Evolutionary conservation across 225 moss, liverwort and hornwort species (phyloP).

Genomic region (Sphagnum tenellum): DNA sequence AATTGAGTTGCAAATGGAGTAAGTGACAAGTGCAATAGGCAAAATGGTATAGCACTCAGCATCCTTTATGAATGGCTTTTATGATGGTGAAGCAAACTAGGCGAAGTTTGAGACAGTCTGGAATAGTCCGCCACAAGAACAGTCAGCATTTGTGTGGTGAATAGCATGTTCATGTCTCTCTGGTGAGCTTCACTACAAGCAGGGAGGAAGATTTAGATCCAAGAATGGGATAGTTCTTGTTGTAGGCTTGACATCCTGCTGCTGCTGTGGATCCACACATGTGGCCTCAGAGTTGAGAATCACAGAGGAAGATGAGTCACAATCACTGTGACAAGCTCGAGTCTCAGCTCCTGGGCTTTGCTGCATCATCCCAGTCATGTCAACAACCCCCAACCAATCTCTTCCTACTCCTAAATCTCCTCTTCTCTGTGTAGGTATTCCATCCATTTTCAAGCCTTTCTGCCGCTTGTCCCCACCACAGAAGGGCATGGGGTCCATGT

Average conservation of each 20-base stretch:
- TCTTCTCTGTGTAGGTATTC: conserved; percentile 22
- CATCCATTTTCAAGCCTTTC: conserved; percentile 45
- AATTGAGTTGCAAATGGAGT: too few species aligned
- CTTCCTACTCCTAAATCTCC: conserved; percentile 26
- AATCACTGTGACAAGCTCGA: conserved; percentile 75
- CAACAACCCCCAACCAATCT: conserved; percentile 60
- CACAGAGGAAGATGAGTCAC: conserved; percentile 85
- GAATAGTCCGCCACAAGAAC: too few species aligned
- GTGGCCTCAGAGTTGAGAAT: conserved; percentile 80
- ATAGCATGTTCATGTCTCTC: conserved; percentile 34
- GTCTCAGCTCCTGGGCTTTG: conserved; percentile 25
- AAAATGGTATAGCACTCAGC: too few species aligned
- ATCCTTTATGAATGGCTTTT: too few species aligned
- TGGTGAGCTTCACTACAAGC: conserved; percentile 24
- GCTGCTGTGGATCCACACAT: conserved; percentile 19
- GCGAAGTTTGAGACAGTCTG: too few species aligned
- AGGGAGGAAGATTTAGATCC: conserved; percentile 74
- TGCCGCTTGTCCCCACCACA: conserved; percentile 38
- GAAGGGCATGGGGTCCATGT: conserved; percentile 3
- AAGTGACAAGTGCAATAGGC: too few species aligned
- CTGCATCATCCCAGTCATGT: conserved; percentile 16
- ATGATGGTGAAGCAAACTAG: too few species aligned
- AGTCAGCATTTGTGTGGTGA: conserved; percentile 2
- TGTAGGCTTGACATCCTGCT: conserved; percentile 59
- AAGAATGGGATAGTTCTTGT: conserved; percentile 32